phyloP scores from a whole-genome alignment of 345 rosid genomes.

The Orychophragmus violaceus region DNA sequence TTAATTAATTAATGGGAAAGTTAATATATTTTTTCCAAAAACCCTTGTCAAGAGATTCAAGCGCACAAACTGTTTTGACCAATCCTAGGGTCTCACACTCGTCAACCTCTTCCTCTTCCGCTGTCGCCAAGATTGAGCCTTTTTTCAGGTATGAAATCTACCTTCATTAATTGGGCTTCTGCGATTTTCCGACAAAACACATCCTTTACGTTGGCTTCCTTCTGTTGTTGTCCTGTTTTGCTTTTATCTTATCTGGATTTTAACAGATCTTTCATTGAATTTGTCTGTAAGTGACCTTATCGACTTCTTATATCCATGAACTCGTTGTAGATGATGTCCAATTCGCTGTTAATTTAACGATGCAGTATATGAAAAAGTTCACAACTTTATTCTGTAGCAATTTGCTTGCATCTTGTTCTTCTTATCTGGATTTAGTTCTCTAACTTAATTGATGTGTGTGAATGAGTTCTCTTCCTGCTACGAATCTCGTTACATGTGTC shows the following conservation, averaged over 20 bases:
- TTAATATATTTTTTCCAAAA: neutral
- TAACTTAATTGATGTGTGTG: neutral
- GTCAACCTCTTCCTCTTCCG: constrained; percentile 6
- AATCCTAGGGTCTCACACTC: constrained; percentile 17
- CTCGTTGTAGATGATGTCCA: neutral
- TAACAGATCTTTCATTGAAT: constrained; percentile 2
- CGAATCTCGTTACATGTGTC: constrained; percentile 11
- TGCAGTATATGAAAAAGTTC: neutral
- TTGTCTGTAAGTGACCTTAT: constrained; percentile 2
- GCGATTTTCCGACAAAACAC: neutral
- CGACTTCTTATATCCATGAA: neutral
- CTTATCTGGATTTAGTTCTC: constrained; percentile 2
- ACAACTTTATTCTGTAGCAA: neutral
- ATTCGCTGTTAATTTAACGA: no score
- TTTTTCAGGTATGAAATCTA: constrained; percentile 8
- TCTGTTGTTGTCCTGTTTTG: constrained; percentile 15
- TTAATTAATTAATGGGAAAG: neutral
- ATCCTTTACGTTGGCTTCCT: neutral
- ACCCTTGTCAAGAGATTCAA: constrained; percentile 9
- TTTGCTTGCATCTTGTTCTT: neutral
- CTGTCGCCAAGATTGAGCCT: constrained; percentile 8
- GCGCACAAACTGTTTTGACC: constrained; percentile 9
- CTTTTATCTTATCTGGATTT: constrained; percentile 1
- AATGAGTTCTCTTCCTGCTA: neutral
- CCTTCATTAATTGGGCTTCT: neutral